Evolutionary conservation across 2,329 filamentous ascomycete genomes (phyloP), one percentile per base, ranked within the genome.

Genomic region (Fusarium guadeloupense): DNA sequence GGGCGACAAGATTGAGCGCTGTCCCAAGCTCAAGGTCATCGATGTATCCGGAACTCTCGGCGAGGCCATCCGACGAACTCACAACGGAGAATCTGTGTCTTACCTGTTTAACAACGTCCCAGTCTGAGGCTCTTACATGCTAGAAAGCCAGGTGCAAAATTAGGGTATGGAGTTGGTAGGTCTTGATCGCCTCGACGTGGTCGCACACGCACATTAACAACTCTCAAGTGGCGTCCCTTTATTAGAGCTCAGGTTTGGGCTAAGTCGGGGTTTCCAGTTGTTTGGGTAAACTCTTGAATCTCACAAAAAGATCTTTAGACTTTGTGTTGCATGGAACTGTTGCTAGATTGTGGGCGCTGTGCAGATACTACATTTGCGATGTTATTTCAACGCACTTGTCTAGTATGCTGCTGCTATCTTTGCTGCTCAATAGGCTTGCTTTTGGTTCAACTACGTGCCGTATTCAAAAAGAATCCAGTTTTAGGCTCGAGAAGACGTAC

Each of bases 21-120:
- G 93, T 77, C 83, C 87, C 54, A 89, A 91, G 76, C 85, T 97
- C 62, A 89, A 93, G 77, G 93, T 93, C 52, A 96, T 97, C 74
- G 93, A 97, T 76, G 92, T 97, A 69, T 92, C 90, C 70, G 90
- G 91, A 35, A 97, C 93, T 30, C 80, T 91, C 54, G 88, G 87
- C n/a, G 88, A 84, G 76, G 87, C 87, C 12, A 89, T 89, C 66
- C 81, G 87, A 49, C 79, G 88, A 70, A 90, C 88, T 17, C 88
- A 89, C 75, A 90, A 90, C 70, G 88, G 80, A 67, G 81, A 83
- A 69, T 81, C 80, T 56, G 87, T 90, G 19, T 88, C 85, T 20
- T 90, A 89, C 71, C 76, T 90, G 45, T 90, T 90, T 76, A 88
- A 83, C 59, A 87, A 90, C 72, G 86, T 86, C 37, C 86, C 87